phyloP scores from a whole-genome alignment of 2,329 filamentous ascomycete species.

The Aureobasidium mangrovei region DNA sequence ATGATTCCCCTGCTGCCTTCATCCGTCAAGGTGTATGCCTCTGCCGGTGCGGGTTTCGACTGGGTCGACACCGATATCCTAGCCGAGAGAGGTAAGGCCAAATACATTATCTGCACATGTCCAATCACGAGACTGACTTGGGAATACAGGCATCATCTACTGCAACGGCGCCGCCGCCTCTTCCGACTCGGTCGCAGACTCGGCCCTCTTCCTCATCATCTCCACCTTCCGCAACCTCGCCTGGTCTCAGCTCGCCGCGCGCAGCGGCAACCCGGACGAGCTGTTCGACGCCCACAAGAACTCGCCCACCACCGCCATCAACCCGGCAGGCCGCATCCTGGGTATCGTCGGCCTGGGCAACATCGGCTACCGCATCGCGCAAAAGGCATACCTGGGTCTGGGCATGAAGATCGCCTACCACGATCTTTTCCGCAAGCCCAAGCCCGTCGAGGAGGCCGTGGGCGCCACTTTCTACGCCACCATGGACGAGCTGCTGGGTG shows the following conservation, averaged over 20 bases:
- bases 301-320: conserved; percentile 52
- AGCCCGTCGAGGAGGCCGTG: conserved; percentile 37
- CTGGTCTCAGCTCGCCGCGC: conserved; percentile 53
- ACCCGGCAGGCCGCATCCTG: conserved; percentile 51
- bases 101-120: background rate
- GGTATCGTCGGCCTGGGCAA: conserved; percentile 64
- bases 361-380: conserved; percentile 43
- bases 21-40: conserved; percentile 49
- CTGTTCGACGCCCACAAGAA: conserved; percentile 54
- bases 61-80: conserved; percentile 54
- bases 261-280: conserved; percentile 32
- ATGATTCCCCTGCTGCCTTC: conserved; percentile 46
- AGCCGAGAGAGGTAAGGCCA: conserved; percentile 36
- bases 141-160: conserved; percentile 50
- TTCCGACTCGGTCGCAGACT: conserved; percentile 64
- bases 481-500: conserved; percentile 44
- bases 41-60: conserved; percentile 54
- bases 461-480: conserved; percentile 46
- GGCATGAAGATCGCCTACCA: conserved; percentile 60
- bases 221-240: conserved; percentile 59
- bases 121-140: background rate
- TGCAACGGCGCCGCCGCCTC: conserved; percentile 65
- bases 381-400: conserved; percentile 50
- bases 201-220: conserved; percentile 60
- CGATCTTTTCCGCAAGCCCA: conserved; percentile 46